Percentiles rank a stretch among this genome's conserved stretches.
Evolutionary conservation across 352 stramenopile species (phyloP).

Genomic region (Globisporangium apiculatum): DNA sequence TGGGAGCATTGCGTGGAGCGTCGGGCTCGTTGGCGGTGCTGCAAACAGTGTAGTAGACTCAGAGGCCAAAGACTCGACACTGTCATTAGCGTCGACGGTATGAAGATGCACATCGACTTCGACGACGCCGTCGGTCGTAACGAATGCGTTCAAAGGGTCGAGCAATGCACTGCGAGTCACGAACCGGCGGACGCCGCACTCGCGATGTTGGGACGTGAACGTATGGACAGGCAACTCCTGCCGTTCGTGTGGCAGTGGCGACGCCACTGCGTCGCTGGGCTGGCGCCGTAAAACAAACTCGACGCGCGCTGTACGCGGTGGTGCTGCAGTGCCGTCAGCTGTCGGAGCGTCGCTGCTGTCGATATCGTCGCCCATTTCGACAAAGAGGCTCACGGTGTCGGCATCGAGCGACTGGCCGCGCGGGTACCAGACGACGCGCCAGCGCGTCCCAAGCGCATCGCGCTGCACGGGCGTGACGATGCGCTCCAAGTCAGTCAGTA

Average conservation of each 20-base stretch:
- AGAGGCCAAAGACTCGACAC: no score
- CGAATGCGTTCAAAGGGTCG: conserved; percentile 34
- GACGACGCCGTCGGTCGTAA: conserved; percentile 35
- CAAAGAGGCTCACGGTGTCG: conserved; percentile 48
- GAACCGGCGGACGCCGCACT: conserved; percentile 56
- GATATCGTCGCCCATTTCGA: conserved; percentile 36
- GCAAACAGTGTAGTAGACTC: no score
- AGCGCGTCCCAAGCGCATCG: conserved; percentile 34
- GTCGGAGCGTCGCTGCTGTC: background rate
- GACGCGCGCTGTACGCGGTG: conserved; percentile 14
- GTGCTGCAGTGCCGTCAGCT: background rate
- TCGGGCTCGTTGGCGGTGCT: conserved; percentile 10
- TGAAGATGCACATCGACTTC: conserved; percentile 43
- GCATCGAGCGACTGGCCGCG: conserved; percentile 32
- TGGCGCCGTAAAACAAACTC: conserved; percentile 44
- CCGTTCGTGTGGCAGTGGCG: conserved; percentile 11
- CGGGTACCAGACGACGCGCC: conserved; percentile 64
- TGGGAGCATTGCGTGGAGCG: conserved; percentile 15
- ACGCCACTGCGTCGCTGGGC: conserved; percentile 7
- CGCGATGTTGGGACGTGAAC: conserved; percentile 39
- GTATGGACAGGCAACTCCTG: conserved; percentile 38
- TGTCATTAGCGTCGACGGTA: conserved; percentile 8
- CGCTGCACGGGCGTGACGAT: conserved; percentile 22
- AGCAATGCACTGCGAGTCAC: conserved; percentile 34
- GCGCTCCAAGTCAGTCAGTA: conserved; percentile 29